Evolutionary conservation across 2,329 filamentous ascomycete species (phyloP).

Genomic region (Pseudopithomyces maydicus): DNA sequence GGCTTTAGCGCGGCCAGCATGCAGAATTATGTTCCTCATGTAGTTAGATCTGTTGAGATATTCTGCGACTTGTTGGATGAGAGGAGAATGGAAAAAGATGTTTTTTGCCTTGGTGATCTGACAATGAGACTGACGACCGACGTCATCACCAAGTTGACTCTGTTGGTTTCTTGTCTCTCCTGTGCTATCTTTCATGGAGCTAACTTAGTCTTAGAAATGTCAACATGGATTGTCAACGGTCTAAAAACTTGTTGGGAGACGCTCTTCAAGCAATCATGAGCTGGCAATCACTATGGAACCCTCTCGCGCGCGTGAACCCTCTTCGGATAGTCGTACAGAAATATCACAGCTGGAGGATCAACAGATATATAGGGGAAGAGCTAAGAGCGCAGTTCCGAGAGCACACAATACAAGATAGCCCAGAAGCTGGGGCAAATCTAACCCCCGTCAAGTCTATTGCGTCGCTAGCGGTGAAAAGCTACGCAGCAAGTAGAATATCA

Average conservation of each 20-base stretch:
- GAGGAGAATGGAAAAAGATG: not conserved
- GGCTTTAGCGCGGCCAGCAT: slow-evolving; percentile 48
- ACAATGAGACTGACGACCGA: slow-evolving; percentile 16
- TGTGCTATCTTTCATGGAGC: not conserved
- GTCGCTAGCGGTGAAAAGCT: slow-evolving; percentile 6
- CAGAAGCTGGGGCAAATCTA: not conserved
- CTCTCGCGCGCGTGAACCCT: slow-evolving; percentile 10
- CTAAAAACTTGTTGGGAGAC: slow-evolving; percentile 2
- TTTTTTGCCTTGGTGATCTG: slow-evolving; percentile 15
- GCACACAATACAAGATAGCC: no score
- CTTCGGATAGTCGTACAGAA: slow-evolving; percentile 11
- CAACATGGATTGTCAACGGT: slow-evolving; percentile 11
- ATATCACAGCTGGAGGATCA: slow-evolving; percentile 6
- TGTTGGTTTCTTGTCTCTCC: slow-evolving; percentile 8
- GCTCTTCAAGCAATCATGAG: slow-evolving; percentile 9
- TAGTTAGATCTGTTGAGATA: slow-evolving; percentile 12
- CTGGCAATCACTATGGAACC: slow-evolving; percentile 20
- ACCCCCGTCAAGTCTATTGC: slow-evolving; percentile 7
- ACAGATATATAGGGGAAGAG: slow-evolving; percentile 8
- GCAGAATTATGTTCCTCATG: slow-evolving; percentile 37
- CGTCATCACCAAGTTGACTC: slow-evolving; percentile 12
- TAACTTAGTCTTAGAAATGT: slow-evolving; percentile 2
- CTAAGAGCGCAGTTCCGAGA: not conserved
- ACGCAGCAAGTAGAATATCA: not conserved
- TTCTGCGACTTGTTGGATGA: slow-evolving; percentile 13